Evolutionary conservation across 2,329 filamentous ascomycete genomes (phyloP).

Genomic region (Gaeumannomyces sp.): DNA sequence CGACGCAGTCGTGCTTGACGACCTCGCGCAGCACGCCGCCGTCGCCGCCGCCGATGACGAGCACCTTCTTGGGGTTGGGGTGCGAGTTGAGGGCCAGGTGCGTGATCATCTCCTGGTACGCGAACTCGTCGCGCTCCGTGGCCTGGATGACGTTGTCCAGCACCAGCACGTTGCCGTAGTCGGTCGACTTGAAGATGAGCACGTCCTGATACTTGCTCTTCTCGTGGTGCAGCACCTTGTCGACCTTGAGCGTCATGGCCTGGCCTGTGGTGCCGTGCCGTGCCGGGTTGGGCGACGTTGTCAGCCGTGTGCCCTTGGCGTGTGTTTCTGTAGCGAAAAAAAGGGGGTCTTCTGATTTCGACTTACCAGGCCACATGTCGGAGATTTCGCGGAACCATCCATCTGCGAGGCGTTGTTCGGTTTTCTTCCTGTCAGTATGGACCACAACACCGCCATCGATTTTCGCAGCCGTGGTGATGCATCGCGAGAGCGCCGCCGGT

Average conservation of each 20-base stretch:
- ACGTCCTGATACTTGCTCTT: slow-evolving; percentile 99
- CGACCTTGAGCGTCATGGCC: slow-evolving; percentile 97
- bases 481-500: neutral
- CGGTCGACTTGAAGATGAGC: slow-evolving; percentile 95
- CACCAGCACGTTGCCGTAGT: slow-evolving; percentile 93
- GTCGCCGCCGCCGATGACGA: slow-evolving; percentile 96
- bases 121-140: slow-evolving; percentile 98
- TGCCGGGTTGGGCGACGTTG: neutral
- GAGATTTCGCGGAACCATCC: slow-evolving; percentile 99
- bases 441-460: neutral
- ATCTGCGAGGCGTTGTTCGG: slow-evolving; percentile 51
- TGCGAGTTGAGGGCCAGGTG: slow-evolving; percentile 98
- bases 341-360: slow-evolving; percentile 9
- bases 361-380: slow-evolving; percentile 84
- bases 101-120: slow-evolving; percentile 99
- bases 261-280: slow-evolving; percentile 51
- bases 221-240: slow-evolving; percentile 97
- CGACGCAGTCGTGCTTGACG: slow-evolving; percentile 96
- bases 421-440: neutral
- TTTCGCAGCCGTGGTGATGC: neutral
- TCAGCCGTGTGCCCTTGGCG: neutral
- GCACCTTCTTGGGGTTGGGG: slow-evolving; percentile 95
- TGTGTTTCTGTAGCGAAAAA: neutral
- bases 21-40: slow-evolving; percentile 97
- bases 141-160: slow-evolving; percentile 98